These are phyloP conservation scores for Candida glucosophila DNA, from an alignment of 1,139 yeast species.

Conservation along the genomic window DNA sequence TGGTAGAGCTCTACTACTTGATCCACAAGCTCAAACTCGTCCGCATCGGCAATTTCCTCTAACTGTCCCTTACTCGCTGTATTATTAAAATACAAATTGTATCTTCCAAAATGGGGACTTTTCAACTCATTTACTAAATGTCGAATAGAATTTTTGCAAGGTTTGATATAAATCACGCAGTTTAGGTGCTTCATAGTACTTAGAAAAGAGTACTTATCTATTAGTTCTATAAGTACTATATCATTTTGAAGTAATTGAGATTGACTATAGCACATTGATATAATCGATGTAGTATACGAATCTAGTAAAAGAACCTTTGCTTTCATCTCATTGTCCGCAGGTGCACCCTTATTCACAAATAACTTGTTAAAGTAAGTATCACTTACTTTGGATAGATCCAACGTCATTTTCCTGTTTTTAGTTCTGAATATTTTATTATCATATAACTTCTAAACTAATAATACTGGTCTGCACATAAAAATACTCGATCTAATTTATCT, in stretches of 20 bases:
- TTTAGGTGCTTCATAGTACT: constrained; percentile 69
- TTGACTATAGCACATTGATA: constrained; percentile 84
- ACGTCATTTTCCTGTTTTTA: constrained; percentile 17
- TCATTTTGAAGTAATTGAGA: constrained; percentile 75
- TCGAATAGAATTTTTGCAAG: constrained; percentile 57
- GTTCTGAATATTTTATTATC: neutral
- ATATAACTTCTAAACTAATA: constrained; percentile 1
- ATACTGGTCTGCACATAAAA: constrained; percentile 1
- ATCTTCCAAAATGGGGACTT: constrained; percentile 70
- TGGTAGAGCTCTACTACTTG: constrained; percentile 77
- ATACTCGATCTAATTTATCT: constrained; percentile 2
- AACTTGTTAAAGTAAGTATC: constrained; percentile 30
- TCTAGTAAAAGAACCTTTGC: constrained; percentile 77
- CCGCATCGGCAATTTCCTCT: constrained; percentile 85
- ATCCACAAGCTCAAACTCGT: constrained; percentile 71
- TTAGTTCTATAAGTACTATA: constrained; percentile 72
- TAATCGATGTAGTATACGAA: constrained; percentile 66
- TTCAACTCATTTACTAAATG: constrained; percentile 56
- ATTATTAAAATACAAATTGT: constrained; percentile 73
- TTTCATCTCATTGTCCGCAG: constrained; percentile 25
- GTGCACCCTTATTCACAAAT: constrained; percentile 14
- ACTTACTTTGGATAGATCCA: constrained; percentile 27
- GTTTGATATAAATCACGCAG: constrained; percentile 75
- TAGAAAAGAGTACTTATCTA: constrained; percentile 53
- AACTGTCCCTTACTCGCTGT: constrained; percentile 63